Evolutionary conservation across 129 eudicot species (phyloP), one percentile per base, ranked within the genome.

Genomic region (Sambucus nigra): DNA sequence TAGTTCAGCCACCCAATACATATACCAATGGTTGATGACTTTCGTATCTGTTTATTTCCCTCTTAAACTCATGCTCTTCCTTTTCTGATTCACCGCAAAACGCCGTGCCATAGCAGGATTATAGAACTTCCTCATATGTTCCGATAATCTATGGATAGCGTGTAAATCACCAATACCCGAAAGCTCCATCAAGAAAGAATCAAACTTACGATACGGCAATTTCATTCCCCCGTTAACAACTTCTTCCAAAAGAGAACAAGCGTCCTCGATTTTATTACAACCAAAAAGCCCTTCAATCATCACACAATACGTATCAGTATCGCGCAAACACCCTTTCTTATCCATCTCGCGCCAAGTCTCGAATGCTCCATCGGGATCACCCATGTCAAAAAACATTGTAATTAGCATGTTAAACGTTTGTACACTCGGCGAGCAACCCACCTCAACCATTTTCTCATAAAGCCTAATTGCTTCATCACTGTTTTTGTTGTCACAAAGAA

Each of bases 71-170:
- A 64, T 47, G 67, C 94, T 85, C 69, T 72, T 85, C 28, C 94
- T 68, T 73, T 85, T 81, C 69, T 81, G 88, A 53, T 47, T 74
- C 29, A 85, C 53, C 11, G 94, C 79, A 66, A 73, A 85, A 60
- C 86, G 94, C 27, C 95, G 84, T 1, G 94, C 95, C 98, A 91
- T 81, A 24, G 77, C 83, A 66, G 98, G 98, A 66, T 85, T 85
- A 71, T 85, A 85, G 63, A 81, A 85, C 61, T 57, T 85, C 59
- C 93, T 81, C 98, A 91, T 91, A 29, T 91, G 95, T 51, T 81
- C 86, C 9, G 98, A 91, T 24, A 91, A 60, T 51, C 72, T 66
- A 47, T 82, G 83, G 59, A 91, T 91, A 7, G 72, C 74, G 33
- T 57, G 76, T 39, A 91, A 81, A 74, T 91, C 79, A 40, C 98